A percentile compares a stretch with the other conserved stretches of the same genome.
phyloP scores from a whole-genome alignment of 805 yeast genomes.

The Soucietia sequanensis region DNA sequence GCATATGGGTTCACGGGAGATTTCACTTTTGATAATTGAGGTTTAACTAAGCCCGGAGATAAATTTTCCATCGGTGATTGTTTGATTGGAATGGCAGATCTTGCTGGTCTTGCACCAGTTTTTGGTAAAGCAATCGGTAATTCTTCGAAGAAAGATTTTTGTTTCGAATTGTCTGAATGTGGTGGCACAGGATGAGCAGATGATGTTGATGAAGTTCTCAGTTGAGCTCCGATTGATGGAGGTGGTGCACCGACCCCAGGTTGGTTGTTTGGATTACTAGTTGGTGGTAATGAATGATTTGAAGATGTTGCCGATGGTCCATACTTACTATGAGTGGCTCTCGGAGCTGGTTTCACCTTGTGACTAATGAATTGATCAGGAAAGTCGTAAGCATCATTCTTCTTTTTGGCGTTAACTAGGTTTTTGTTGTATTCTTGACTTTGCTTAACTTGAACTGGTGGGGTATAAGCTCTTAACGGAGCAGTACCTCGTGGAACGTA shows the following conservation, averaged over 20 bases:
- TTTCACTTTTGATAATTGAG: conserved; percentile 21
- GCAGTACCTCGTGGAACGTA: conserved; percentile 3
- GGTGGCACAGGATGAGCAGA: conserved; percentile 14
- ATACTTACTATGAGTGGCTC: conserved; percentile 26
- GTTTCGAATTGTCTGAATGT: conserved; percentile 10
- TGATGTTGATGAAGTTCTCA: conserved; percentile 6
- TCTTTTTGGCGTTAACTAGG: conserved; percentile 50
- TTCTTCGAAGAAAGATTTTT: conserved; percentile 58
- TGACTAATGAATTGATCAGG: conserved; percentile 55
- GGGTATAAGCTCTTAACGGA: conserved; percentile 2
- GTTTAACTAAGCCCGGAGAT: conserved; percentile 7
- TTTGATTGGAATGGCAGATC: conserved; percentile 28
- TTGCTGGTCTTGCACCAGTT: conserved; percentile 22
- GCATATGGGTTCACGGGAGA: conserved; percentile 33
- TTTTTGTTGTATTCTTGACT: conserved; percentile 16
- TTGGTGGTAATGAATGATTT: not conserved
- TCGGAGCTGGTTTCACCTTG: conserved; percentile 36
- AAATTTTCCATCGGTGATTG: conserved; percentile 8
- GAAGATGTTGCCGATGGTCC: conserved; percentile 9
- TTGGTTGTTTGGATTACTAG: conserved; percentile 4
- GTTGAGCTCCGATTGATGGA: not conserved
- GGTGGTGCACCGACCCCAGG: conserved; percentile 10
- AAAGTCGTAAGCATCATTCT: conserved; percentile 77
- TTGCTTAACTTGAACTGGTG: conserved; percentile 5
- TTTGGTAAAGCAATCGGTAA: conserved; percentile 43